Conservation (phyloP, 1,284 basidiomycete species). For the Kalmanozyma brasiliensis region DNA sequence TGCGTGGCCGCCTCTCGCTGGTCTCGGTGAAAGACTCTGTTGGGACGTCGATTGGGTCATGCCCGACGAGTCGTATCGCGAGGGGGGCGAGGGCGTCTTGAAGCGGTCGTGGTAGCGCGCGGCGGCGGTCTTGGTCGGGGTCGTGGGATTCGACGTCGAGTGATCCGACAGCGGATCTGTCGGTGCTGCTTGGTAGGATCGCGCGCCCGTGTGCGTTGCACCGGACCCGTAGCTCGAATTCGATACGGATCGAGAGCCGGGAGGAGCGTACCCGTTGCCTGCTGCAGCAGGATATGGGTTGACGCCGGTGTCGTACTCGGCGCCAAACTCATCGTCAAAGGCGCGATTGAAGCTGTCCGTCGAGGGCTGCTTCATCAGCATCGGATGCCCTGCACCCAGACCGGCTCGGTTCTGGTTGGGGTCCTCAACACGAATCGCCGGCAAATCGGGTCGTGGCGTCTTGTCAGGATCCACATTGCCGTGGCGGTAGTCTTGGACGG, state of each 20-base stretch:
- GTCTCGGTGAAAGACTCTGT: constrained; percentile 10
- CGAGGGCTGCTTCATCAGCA: constrained; percentile 28
- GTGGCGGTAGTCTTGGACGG: constrained; percentile 7
- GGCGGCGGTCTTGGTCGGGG: constrained; percentile 21
- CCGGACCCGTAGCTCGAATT: constrained; percentile 20
- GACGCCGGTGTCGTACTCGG: constrained; percentile 14
- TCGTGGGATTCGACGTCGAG: constrained; percentile 7
- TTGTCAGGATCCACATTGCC: constrained; percentile 7
- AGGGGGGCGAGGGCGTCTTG: constrained; percentile 24
- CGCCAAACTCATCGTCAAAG: constrained; percentile 49
- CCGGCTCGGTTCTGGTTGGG: neutral
- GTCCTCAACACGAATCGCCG: constrained; percentile 25
- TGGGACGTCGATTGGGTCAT: constrained; percentile 7
- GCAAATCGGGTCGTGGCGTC: constrained; percentile 20
- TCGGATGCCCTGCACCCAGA: neutral
- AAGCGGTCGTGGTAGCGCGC: constrained; percentile 42
- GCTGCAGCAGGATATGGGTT: constrained; percentile 28
- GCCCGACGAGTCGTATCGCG: constrained; percentile 2
- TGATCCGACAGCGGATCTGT: neutral
- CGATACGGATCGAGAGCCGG: constrained; percentile 26
- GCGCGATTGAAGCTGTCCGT: constrained; percentile 45
- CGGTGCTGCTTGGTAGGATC: neutral
- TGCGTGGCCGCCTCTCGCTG: constrained; percentile 22
- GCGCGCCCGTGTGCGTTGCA: constrained; percentile 12
- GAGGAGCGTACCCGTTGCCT: constrained; percentile 22